These are phyloP conservation scores for Spinacia oleracea DNA, from an alignment of 179 eudicot species.

Conservation along the genomic window DNA sequence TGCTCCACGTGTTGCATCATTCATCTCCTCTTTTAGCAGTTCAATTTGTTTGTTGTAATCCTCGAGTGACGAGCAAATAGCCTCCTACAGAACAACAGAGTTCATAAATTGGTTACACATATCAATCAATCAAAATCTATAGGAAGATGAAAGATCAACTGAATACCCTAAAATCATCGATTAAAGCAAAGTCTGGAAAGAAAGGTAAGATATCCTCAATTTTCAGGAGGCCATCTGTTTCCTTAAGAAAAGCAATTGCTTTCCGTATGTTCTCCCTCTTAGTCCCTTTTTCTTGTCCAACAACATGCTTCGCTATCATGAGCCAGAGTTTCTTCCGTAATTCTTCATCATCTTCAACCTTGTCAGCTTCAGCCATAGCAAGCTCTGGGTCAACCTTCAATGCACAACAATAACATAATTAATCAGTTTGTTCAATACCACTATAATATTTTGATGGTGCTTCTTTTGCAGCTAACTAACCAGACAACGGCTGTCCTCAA, in stretches of 20 bases:
- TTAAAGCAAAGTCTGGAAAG: slow-evolving; percentile 93
- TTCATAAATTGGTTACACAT: slow-evolving; percentile 13
- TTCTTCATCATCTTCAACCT: slow-evolving; percentile 99
- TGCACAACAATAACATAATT: slow-evolving; percentile 24
- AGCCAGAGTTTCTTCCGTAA: slow-evolving; percentile 96
- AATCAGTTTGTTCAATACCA: background rate
- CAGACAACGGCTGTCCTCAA: background rate
- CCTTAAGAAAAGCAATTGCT: slow-evolving; percentile 96
- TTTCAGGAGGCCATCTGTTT: slow-evolving; percentile 92
- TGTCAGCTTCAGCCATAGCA: slow-evolving; percentile 99
- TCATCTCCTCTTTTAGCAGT: slow-evolving; percentile 91
- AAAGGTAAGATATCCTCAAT: slow-evolving; percentile 97
- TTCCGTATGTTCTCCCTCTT: slow-evolving; percentile 97
- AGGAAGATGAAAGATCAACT: background rate
- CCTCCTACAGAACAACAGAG: slow-evolving; percentile 61
- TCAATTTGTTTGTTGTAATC: slow-evolving; percentile 98
- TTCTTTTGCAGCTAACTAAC: background rate
- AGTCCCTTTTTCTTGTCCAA: slow-evolving; percentile 93
- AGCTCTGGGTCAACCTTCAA: slow-evolving; percentile 92
- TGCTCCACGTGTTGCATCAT: slow-evolving; percentile 97
- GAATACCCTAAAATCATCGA: slow-evolving; percentile 92
- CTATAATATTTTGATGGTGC: background rate
- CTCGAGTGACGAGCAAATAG: slow-evolving; percentile 93
- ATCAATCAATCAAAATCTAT: background rate
- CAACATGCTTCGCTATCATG: slow-evolving; percentile 98